Evolutionary conservation across 2,329 filamentous ascomycete genomes (phyloP), one percentile per base, ranked within the genome.

Genomic region (Aspergillus ustus): DNA sequence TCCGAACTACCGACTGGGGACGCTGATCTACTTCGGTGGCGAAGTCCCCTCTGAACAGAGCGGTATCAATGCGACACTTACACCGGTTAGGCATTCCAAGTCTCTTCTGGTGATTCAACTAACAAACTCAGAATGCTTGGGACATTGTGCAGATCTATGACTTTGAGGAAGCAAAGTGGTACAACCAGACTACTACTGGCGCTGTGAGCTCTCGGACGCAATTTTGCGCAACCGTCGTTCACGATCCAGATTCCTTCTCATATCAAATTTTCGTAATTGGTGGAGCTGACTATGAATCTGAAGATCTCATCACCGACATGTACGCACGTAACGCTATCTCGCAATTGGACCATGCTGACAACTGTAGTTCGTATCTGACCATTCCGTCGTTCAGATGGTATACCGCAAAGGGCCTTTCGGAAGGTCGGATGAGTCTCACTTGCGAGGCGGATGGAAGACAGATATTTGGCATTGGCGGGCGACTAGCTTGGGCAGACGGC

Each of bases 331-430:
- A n/a, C 48, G 13, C 45, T 15, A n/a, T 11, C 9, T 45, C 25
- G 13, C 17, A n/a, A 29, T 20, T 17, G 9, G 17, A n/a, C 46
- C 22, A 22, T 25, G 31, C 29, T 17, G 34, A 13, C 9, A 6
- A 43, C 3, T 7, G 7, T 7, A 66, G 62, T 11, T 57, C 59
- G 22, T 67, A 67, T 28, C 56, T 67, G 17, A 65, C 64, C 2
- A 64, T 66, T 28, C 65, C 65, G 1, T 65, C 64, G 0, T 67
- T 67, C 48, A 64, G 64, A 46, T 67, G 65, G 62, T 66, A 61
- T 31, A 46, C 25, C 17, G 65, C 65, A 17, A 52, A 15, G 11
- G 43, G 51, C 9, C 64, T 66, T 5, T 9, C 56, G 4, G 40
- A 60, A n/a, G 60, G 59, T 28, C 63, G 60, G 4, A 65, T 65